Base-by-base conservation (phyloP, 2,329 filamentous ascomycete species). In the Stagonosporopsis vannaccii region DNA sequence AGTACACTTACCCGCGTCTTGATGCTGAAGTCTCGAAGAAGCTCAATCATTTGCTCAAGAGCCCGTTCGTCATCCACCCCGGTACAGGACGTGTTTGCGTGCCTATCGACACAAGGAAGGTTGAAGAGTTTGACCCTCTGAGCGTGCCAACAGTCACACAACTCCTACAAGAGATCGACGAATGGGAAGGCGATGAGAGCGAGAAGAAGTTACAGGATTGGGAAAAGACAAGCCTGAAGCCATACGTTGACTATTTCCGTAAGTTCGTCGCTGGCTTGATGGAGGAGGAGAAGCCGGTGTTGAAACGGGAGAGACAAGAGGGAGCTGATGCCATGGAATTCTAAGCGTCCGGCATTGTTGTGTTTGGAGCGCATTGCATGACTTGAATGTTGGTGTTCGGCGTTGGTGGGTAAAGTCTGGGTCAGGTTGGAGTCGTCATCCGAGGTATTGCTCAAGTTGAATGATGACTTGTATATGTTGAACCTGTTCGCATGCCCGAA, bases 21-120 rank as follows among this genome's bases (percentile, higher is more conserved):
- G 95, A 99, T 81, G 93, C 95, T 59, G 92, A 97, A 77, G 95
- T 99, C 73, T 95, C 90, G 72, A 98, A 98, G 82, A 97, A 97
- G 75, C 86, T 96, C 54, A 98, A 97, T 80, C 95, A 99, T 84
- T 86, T 99, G 83, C 87, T 99, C 67, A 99, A 99, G 76, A 93
- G 89, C 60, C 95, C 95, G 0, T 99, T 99, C 71, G 94, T 97
- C 58, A 89, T 99, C 33, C 95, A 99, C 74, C 95, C 95, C 0
- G 92, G 92, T 17, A 99, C 95, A 0, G 94, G 95, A 0, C 82
- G 94, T 51, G 91, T 99, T 6, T 99, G 95, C 79, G 95, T 99
- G 47, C 95, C 95, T 2, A 98, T 99, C 68, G 91, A 98, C 73
- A 85, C 87, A 1, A 79, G 80, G 32, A 82, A 79, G 5, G 84